These are phyloP conservation scores for Saccharomycopsis malanga DNA, from an alignment of 805 yeast species.

Conservation along the genomic window DNA sequence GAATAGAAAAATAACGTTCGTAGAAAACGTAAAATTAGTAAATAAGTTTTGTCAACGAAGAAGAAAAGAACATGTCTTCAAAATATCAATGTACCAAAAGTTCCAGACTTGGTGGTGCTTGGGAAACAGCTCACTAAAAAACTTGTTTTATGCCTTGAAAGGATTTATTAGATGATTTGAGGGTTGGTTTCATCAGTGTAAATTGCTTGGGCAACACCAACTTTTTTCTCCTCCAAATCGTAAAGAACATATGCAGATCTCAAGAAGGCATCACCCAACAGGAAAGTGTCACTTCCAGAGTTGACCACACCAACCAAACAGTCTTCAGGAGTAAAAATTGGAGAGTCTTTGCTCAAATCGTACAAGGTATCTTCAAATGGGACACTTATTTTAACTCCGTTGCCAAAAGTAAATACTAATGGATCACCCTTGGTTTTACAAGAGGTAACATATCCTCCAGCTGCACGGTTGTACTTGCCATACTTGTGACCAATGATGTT, in stretches of 20 bases:
- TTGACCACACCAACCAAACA: constrained; percentile 19
- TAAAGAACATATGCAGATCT: constrained; percentile 61
- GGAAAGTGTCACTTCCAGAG: constrained; percentile 20
- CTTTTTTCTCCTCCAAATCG: constrained; percentile 50
- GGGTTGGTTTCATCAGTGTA: constrained; percentile 8
- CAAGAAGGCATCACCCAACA: constrained; percentile 64
- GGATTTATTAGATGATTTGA: neutral
- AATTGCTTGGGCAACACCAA: constrained; percentile 47
- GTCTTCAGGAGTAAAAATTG: constrained; percentile 12
- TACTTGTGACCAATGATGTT: constrained; percentile 24
- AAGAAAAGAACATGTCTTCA: no score
- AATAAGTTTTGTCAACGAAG: no score
- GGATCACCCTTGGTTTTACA: constrained; percentile 17
- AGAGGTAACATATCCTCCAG: constrained; percentile 17
- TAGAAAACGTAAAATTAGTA: no score
- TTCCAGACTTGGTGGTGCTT: no score
- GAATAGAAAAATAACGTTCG: no score
- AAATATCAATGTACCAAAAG: no score
- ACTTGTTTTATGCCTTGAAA: no score
- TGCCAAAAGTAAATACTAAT: constrained; percentile 14
- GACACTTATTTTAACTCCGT: constrained; percentile 8
- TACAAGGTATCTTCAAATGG: constrained; percentile 20
- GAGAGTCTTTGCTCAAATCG: constrained; percentile 14
- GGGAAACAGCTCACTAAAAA: no score
- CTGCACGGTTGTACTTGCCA: constrained; percentile 14